phyloP scores from a whole-genome alignment of 2,329 filamentous ascomycete species.

The Stachybotrys chartarum region DNA sequence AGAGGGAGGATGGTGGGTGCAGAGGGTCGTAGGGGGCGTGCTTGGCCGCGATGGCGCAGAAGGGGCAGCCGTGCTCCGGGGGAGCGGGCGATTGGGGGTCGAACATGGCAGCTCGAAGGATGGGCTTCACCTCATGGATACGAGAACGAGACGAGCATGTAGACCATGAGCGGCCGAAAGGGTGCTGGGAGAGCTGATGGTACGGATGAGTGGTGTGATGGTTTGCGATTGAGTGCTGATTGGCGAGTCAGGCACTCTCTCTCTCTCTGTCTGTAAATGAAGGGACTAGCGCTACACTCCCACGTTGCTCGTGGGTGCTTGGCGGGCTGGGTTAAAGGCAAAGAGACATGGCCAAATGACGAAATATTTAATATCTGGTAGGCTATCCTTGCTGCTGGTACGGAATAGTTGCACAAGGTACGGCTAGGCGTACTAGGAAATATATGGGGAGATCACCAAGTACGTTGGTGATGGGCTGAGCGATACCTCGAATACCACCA shows the following conservation, averaged over 20 bases:
- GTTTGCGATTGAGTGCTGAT: not conserved
- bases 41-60: conserved; percentile 50
- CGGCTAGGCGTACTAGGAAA: too few relatives aligned
- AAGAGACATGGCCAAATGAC: too few relatives aligned
- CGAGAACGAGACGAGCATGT: not conserved
- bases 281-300: not conserved
- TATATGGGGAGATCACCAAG: too few relatives aligned
- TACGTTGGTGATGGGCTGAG: too few relatives aligned
- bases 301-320: not conserved
- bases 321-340: too few relatives aligned
- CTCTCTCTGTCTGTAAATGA: too few relatives aligned
- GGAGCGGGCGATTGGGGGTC: conserved; percentile 25
- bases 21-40: conserved; percentile 41
- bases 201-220: too few relatives aligned
- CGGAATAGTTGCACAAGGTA: too few relatives aligned
- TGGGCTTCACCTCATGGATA: not conserved
- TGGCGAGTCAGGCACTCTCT: not conserved
- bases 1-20: conserved; percentile 30
- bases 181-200: not conserved
- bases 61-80: conserved; percentile 43
- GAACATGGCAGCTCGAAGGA: conserved; percentile 16
- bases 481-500: too few relatives aligned
- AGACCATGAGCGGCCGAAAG: too few relatives aligned
- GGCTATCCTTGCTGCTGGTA: too few relatives aligned
- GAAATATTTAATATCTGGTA: too few relatives aligned